Evolutionary conservation across 257 asterid genomes (phyloP).

Genomic region (Mitragyna speciosa): DNA sequence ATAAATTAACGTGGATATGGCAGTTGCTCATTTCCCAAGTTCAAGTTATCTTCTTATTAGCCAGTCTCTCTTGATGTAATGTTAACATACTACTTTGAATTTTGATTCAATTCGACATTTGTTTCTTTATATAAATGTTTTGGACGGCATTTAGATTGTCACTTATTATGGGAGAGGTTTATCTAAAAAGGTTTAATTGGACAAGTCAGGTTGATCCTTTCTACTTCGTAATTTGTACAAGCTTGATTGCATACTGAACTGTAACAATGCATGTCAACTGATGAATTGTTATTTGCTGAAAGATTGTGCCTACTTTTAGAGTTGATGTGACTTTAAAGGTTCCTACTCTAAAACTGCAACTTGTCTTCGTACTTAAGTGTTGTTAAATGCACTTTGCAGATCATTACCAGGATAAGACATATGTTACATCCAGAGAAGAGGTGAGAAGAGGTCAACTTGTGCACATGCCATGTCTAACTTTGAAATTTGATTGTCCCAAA

Average conservation of each 20-base stretch:
- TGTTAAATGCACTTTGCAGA: background rate
- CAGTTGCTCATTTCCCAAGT: background rate
- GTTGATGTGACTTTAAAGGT: background rate
- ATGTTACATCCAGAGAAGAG: background rate
- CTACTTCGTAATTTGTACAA: background rate
- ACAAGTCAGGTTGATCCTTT: background rate
- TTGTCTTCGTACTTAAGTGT: background rate
- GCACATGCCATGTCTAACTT: constrained; percentile 4
- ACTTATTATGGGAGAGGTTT: background rate
- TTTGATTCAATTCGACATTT: background rate
- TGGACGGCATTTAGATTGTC: background rate
- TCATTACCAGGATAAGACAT: background rate
- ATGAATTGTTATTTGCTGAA: background rate
- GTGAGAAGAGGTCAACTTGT: background rate
- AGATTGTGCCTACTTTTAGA: background rate
- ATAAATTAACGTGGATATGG: background rate
- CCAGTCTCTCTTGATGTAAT: background rate
- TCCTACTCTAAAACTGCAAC: background rate
- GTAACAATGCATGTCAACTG: background rate
- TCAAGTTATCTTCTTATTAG: background rate
- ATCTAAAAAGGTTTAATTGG: background rate
- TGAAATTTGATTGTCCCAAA: background rate
- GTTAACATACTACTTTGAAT: background rate
- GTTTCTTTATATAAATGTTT: background rate
- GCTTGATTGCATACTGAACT: background rate